Evolutionary conservation across 257 asterid genomes (phyloP), one percentile per base, ranked within the genome.

Genomic region (Scutellaria baicalensis): DNA sequence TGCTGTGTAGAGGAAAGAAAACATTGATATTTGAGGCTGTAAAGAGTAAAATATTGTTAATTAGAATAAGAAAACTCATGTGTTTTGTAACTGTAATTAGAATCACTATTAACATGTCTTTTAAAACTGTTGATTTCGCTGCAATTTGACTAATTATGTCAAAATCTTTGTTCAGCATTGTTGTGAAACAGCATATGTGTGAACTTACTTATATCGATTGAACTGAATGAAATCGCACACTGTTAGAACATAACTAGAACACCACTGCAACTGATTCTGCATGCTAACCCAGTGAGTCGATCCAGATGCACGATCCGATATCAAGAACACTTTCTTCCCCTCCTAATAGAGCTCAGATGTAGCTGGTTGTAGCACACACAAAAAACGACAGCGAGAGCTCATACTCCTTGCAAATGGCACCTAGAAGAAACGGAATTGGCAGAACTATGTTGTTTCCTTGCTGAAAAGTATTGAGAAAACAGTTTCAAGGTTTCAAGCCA

Each of bases 371-470:
- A n/a, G 52, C 9, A 38, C 8, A 40, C 50, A 11, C 3, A 17
- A 40, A 43, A 43, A 4, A 61, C 9, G 14, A 13, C 36, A 12
- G 8, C 31, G 7, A 8, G 18, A n/a, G 44, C 35, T 52, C 39
- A 40, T 18, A 35, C 8, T 36, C 66, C 52, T 16, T 57, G 39
- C 68, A 61, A 55, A 18, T 20, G 17, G 44, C 39, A 48, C 10
- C 49, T 49, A 71, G 44, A 59, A 40, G 43, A 79, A 66, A 40
- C 36, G 45, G 59, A 51, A 18, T 42, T 27, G 40, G 55, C 51
- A 17, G 52, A 68, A 45, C 12, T 3, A n/a, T 13, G 27, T 59
- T 18, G 23, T 60, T 50, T 63, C 56, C 12, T 47, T 4, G 5
- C 3, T 17, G 43, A 48, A 9, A 31, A 8, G 42, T 35, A 31